These are phyloP conservation scores for Anthracocystis panici-leucophaei DNA, from an alignment of 1,284 basidiomycete species.

Conservation along the genomic window DNA sequence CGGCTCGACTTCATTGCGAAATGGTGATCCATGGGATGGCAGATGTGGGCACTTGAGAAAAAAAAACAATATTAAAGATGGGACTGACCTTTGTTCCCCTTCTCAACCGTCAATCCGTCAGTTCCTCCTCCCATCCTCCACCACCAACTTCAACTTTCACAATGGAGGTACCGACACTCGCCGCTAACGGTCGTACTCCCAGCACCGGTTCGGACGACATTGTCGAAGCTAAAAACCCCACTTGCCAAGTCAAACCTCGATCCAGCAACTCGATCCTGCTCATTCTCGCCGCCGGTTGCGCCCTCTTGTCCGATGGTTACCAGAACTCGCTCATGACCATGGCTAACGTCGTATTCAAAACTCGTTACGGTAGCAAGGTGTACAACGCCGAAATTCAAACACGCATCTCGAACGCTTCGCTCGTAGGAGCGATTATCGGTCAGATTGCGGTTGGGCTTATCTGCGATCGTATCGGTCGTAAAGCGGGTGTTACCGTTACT, in stretches of 20 bases:
- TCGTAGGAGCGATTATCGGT: slow-evolving; percentile 79
- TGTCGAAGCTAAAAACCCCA: background rate
- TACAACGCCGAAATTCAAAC: slow-evolving; percentile 78
- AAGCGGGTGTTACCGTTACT: slow-evolving; percentile 71
- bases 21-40: no score
- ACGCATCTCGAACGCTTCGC: slow-evolving; percentile 79
- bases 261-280: slow-evolving; percentile 28
- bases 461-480: slow-evolving; percentile 77
- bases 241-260: slow-evolving; percentile 7
- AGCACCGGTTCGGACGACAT: slow-evolving; percentile 16
- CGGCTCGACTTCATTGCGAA: no score
- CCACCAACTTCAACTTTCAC: background rate
- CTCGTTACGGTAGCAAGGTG: slow-evolving; percentile 68
- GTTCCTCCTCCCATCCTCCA: background rate
- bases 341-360: slow-evolving; percentile 58
- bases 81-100: no score
- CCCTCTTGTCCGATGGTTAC: slow-evolving; percentile 78
- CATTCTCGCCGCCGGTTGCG: slow-evolving; percentile 31
- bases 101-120: no score
- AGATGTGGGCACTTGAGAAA: no score
- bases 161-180: slow-evolving; percentile 22
- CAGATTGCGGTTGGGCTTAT: slow-evolving; percentile 77
- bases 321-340: slow-evolving; percentile 73
- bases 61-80: no score
- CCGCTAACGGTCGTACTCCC: slow-evolving; percentile 7